A percentile compares a stretch with the other conserved stretches of the same genome.
Conservation (phyloP, 2,329 filamentous ascomycete species). For the Colletotrichum cuscutae region DNA sequence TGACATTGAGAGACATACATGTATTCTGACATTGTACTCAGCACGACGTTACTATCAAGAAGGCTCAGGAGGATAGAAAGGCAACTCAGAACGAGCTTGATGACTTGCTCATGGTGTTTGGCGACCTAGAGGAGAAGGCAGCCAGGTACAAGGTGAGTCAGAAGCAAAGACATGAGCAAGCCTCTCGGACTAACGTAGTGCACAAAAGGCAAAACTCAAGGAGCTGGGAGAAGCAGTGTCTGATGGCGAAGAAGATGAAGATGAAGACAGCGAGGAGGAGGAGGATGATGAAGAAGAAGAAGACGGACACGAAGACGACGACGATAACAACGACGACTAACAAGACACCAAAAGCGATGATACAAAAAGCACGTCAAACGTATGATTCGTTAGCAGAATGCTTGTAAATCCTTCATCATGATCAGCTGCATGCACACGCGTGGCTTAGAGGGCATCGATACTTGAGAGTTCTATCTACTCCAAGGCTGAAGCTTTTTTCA, state of each 20-base stretch:
- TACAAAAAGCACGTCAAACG: slow-evolving; percentile 24
- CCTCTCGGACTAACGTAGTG: slow-evolving; percentile 23
- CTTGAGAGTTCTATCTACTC: not conserved
- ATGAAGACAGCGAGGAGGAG: slow-evolving; percentile 60
- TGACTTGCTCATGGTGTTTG: slow-evolving; percentile 83
- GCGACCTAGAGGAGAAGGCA: slow-evolving; percentile 82
- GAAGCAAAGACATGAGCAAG: not conserved
- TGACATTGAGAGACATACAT: not conserved
- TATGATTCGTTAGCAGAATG: not conserved
- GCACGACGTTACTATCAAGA: slow-evolving; percentile 46
- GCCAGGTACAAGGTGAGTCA: slow-evolving; percentile 75
- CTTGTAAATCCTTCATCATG: not conserved
- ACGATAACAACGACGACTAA: slow-evolving; percentile 43
- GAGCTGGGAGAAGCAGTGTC: slow-evolving; percentile 77
- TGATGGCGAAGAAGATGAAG: slow-evolving; percentile 76
- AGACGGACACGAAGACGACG: slow-evolving; percentile 44
- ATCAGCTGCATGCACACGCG: not conserved
- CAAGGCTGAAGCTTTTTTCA: not conserved
- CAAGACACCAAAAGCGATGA: slow-evolving; percentile 36
- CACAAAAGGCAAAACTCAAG: slow-evolving; percentile 65
- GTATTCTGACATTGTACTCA: slow-evolving; percentile 35
- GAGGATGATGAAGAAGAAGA: slow-evolving; percentile 53
- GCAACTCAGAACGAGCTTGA: slow-evolving; percentile 79
- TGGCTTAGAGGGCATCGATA: not conserved
- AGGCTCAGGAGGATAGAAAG: slow-evolving; percentile 71